Conservation (phyloP, 352 stramenopile species). For the Pythium folliculosum region DNA sequence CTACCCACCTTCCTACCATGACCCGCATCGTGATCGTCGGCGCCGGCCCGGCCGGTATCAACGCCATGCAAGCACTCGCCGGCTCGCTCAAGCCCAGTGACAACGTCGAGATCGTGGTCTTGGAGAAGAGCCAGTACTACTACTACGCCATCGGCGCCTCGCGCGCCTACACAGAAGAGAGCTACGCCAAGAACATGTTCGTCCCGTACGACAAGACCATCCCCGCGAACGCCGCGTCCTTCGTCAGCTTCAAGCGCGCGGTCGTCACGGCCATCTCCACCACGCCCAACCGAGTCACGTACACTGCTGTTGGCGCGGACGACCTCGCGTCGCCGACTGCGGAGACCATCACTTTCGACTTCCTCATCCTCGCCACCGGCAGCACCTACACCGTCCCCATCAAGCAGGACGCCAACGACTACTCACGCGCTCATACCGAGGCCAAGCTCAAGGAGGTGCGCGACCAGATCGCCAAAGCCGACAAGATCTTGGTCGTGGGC, state of each 20-base stretch:
- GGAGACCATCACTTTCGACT: conserved; percentile 30
- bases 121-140: conserved; percentile 57
- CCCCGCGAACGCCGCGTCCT: conserved; percentile 14
- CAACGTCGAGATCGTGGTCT: conserved; percentile 49
- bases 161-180: conserved; percentile 50
- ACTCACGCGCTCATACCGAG: conserved; percentile 28
- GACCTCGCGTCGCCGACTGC: conserved; percentile 8
- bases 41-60: conserved; percentile 51
- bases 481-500: conserved; percentile 52
- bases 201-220: conserved; percentile 65
- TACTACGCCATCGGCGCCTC: conserved; percentile 52
- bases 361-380: conserved; percentile 32
- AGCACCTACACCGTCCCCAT: conserved; percentile 35
- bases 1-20: conserved; percentile 7
- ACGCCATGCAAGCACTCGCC: conserved; percentile 41
- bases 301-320: conserved; percentile 25
- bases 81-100: conserved; percentile 38
- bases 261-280: conserved; percentile 23
- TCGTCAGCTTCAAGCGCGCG: conserved; percentile 23
- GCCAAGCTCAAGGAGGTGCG: conserved; percentile 35
- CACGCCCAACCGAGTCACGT: background rate
- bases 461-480: conserved; percentile 36
- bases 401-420: conserved; percentile 22
- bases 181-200: conserved; percentile 59
- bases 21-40: conserved; percentile 59